Evolutionary conservation across 2,329 filamentous ascomycete genomes (phyloP).

Genomic region (Trichothecium sympodiale): DNA sequence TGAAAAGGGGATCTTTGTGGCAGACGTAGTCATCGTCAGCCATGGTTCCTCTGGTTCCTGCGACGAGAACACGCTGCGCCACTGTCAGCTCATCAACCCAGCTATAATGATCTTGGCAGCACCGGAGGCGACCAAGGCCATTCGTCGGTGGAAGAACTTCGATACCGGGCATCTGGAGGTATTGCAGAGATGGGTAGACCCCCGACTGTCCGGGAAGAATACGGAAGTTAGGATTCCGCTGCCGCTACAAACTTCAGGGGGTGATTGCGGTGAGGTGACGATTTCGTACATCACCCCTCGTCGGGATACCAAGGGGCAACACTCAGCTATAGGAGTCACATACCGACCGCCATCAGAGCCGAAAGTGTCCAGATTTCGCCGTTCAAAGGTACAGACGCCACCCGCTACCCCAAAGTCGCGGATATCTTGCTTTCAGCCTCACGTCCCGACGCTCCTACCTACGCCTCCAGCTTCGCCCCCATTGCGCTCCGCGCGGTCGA

Average conservation of each 20-base stretch:
- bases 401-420: slow-evolving; percentile 7
- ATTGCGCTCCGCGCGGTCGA: slow-evolving; percentile 23
- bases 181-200: slow-evolving; percentile 35
- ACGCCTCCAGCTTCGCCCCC: slow-evolving; percentile 27
- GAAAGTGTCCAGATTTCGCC: slow-evolving; percentile 11
- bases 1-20: no score
- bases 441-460: slow-evolving; percentile 9
- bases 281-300: slow-evolving; percentile 55
- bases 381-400: slow-evolving; percentile 7
- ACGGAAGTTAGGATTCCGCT: slow-evolving; percentile 36
- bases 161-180: slow-evolving; percentile 34
- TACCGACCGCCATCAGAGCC: slow-evolving; percentile 44
- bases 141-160: slow-evolving; percentile 60
- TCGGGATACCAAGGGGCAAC: slow-evolving; percentile 47
- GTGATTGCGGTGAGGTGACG: slow-evolving; percentile 55
- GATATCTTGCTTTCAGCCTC: slow-evolving; percentile 6
- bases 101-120: slow-evolving; percentile 56
- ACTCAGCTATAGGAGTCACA: slow-evolving; percentile 61
- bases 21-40: slow-evolving; percentile 35
- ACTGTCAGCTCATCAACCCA: slow-evolving; percentile 41
- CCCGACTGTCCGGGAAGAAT: slow-evolving; percentile 19
- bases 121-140: slow-evolving; percentile 51
- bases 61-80: slow-evolving; percentile 55
- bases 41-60: slow-evolving; percentile 53
- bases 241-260: slow-evolving; percentile 37